Conservation (phyloP, 176 grass and related monocot genomes). For the Triticum urartu region DNA sequence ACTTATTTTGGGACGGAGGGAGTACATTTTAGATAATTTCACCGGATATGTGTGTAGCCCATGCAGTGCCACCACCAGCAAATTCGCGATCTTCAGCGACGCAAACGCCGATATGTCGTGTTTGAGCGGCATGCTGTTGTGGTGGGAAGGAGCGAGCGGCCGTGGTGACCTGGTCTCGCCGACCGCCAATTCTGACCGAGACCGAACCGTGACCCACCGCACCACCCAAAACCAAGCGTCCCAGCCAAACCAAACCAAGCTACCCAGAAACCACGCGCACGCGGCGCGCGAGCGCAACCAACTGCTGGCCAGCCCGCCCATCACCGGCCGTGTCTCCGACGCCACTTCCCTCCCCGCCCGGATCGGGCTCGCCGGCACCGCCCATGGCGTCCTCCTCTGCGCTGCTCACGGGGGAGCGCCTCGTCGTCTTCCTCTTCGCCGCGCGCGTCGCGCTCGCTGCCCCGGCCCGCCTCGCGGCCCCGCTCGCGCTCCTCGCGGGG, state of each 20-base stretch:
- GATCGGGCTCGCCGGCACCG: not conserved
- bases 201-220: not conserved
- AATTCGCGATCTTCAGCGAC: too few species aligned
- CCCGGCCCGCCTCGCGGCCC: slow-evolving; percentile 49
- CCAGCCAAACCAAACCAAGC: not conserved
- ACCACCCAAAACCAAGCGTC: not conserved
- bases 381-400: slow-evolving; percentile 6
- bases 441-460: slow-evolving; percentile 60
- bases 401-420: slow-evolving; percentile 67
- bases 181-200: not conserved
- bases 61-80: too few species aligned
- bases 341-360: not conserved
- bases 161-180: not conserved
- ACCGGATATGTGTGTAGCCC: too few species aligned
- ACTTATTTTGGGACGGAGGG: too few species aligned
- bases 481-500: slow-evolving; percentile 48
- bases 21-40: too few species aligned
- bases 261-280: not conserved
- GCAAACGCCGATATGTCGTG: too few species aligned
- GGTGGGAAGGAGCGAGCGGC: too few species aligned
- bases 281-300: not conserved
- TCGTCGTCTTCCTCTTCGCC: slow-evolving; percentile 80
- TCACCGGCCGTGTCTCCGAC: not conserved
- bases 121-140: too few species aligned
- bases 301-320: not conserved